phyloP scores from a whole-genome alignment of 2,329 filamentous ascomycete genomes.

The Corynespora cassiicola region DNA sequence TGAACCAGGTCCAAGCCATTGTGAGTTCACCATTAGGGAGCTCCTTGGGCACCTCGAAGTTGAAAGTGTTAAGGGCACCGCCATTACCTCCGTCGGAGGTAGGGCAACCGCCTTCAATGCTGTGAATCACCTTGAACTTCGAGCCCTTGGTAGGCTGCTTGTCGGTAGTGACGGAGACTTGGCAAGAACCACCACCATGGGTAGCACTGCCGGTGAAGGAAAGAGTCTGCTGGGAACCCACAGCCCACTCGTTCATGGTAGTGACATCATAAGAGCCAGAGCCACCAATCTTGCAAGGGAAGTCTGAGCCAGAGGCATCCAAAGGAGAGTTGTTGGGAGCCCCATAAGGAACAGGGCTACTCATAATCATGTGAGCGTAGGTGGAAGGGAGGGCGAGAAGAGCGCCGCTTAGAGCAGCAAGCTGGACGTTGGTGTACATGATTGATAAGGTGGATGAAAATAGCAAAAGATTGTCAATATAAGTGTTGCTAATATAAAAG shows the following conservation, averaged over 20 bases:
- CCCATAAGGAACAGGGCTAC: conserved; percentile 70
- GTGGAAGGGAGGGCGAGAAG: too few relatives aligned
- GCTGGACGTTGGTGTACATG: too few relatives aligned
- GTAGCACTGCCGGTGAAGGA: conserved; percentile 74
- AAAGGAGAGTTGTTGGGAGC: conserved; percentile 68
- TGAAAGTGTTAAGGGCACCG: conserved; percentile 57
- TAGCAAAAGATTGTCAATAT: too few relatives aligned
- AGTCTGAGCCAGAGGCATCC: conserved; percentile 64
- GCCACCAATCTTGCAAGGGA: conserved; percentile 84
- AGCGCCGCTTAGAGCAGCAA: too few relatives aligned
- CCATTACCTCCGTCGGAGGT: too few relatives aligned
- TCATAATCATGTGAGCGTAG: conserved; percentile 79
- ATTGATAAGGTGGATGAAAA: too few relatives aligned
- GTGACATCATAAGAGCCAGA: conserved; percentile 48
- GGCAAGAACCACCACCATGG: conserved; percentile 91
- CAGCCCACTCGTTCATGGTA: conserved; percentile 64
- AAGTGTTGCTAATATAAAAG: too few relatives aligned
- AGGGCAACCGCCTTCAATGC: conserved; percentile 85
- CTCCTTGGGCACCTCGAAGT: conserved; percentile 74
- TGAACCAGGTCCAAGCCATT: conserved; percentile 92
- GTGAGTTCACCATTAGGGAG: conserved; percentile 77
- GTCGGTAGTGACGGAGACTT: conserved; percentile 82
- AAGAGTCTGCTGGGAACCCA: conserved; percentile 68
- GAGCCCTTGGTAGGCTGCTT: conserved; percentile 69
- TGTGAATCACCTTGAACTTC: conserved; percentile 87